These are phyloP conservation scores for Carex pumila DNA, from an alignment of 176 grass and related monocot species.

Conservation along the genomic window DNA sequence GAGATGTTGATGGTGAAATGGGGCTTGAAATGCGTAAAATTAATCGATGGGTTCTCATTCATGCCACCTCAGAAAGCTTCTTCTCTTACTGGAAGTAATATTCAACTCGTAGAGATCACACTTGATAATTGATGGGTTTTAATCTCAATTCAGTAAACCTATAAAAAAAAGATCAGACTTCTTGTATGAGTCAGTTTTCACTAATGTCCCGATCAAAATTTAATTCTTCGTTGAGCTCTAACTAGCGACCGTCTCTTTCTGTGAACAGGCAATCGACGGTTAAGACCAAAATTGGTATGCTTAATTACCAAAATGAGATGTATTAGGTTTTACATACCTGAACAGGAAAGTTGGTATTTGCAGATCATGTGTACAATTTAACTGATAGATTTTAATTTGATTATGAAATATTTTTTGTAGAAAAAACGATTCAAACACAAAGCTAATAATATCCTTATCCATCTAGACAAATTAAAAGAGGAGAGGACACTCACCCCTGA, in stretches of 20 bases:
- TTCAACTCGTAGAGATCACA: slow-evolving; percentile 66
- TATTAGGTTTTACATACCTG: background rate
- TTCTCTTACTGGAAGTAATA: slow-evolving; percentile 50
- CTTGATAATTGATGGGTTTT: slow-evolving; percentile 24
- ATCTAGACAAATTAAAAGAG: no score
- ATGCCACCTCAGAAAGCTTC: slow-evolving; percentile 58
- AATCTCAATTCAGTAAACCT: background rate
- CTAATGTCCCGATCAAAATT: background rate
- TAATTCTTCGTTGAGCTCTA: background rate
- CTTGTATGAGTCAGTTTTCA: background rate
- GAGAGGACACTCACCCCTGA: no score
- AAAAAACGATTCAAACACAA: no score
- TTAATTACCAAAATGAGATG: background rate
- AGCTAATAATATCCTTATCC: no score
- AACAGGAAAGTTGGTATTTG: background rate
- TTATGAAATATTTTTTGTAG: background rate
- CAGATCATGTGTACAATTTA: background rate
- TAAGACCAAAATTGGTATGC: background rate
- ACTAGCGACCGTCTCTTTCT: background rate
- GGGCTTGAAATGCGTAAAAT: slow-evolving; percentile 68
- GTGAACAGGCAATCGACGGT: background rate
- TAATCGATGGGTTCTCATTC: slow-evolving; percentile 73
- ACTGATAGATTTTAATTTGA: background rate
- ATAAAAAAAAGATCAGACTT: background rate
- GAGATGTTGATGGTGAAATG: slow-evolving; percentile 94